Base-by-base conservation (phyloP, 2,329 filamentous ascomycete species). In the Pyricularia sp. region DNA sequence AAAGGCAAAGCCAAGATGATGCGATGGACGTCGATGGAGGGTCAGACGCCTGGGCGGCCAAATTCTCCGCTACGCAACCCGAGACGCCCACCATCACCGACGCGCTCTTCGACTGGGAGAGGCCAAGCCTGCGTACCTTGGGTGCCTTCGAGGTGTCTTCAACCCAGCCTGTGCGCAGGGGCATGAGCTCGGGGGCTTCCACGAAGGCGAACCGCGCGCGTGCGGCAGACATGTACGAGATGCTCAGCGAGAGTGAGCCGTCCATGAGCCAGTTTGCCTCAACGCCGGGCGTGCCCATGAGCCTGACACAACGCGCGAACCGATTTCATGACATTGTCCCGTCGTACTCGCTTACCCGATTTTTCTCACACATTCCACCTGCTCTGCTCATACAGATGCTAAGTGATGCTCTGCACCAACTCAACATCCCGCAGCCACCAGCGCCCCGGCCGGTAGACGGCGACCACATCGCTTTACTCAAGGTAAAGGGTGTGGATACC, bases 311-410 rank as follows among this genome's bases (percentile, higher is more conserved):
- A 78, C 90, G 91, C 71, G 95, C 95, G 3, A 91, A 91, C 33
- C 88, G 86, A 64, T 99, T 98, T 84, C 87, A 88, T 72, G 95
- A 99, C 77, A 96, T 99, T 73, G 88, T 97, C 63, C 96, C 95
- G 0, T 84, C 91, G 9, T 92, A 96, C 77, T 89, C 92, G 0
- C 87, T 99, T 71, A 94, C 94, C 7, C 91, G 94, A 69, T 99
- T 99, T 84, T 94, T 95, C 79, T 97, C 94, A 0, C 87, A 90
- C 66, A 89, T 94, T 75, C 87, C 92, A 1, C 83, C 92, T 6
- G 81, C 86, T 17, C 85, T 94, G 69, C 86, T 99, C 0, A 85
- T 97, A 0, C 90, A 93, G 67, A 89, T 94, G 77, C 83, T 99
- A 25, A 85, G 87, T 73, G 91, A 93, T 72, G 92, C 93, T 0